Evolutionary conservation across 129 eudicot genomes (phyloP).

Genomic region (Rutidosis leptorrhynchoides): DNA sequence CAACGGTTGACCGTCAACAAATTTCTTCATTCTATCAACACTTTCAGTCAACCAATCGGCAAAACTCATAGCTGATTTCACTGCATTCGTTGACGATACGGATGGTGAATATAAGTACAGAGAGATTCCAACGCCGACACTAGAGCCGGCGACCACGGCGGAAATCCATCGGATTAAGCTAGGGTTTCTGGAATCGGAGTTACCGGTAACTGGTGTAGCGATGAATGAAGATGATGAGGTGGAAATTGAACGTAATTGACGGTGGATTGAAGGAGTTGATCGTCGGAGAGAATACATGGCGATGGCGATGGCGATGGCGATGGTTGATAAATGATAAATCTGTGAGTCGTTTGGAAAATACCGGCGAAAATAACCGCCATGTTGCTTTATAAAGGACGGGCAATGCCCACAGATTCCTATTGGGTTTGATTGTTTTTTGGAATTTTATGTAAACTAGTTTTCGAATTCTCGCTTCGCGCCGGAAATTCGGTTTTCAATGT

Average conservation of each 20-base stretch:
- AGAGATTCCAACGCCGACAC: constrained; percentile 34
- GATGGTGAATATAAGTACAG: constrained; percentile 36
- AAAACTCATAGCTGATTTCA: constrained; percentile 36
- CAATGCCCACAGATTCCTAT: constrained; percentile 16
- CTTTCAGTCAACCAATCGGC: constrained; percentile 44
- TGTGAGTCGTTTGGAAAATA: constrained; percentile 1
- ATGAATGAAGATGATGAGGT: constrained; percentile 30
- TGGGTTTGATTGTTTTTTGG: not conserved
- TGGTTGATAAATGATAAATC: constrained; percentile 4
- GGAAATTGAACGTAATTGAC: constrained; percentile 43
- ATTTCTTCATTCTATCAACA: constrained; percentile 22
- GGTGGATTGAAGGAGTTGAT: constrained; percentile 36
- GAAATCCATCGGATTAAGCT: constrained; percentile 42
- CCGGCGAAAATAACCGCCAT: constrained; percentile 23
- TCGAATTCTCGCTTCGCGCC: too few relatives aligned
- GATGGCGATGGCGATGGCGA: constrained; percentile 21
- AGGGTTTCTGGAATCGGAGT: constrained; percentile 15
- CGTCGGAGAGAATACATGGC: constrained; percentile 48
- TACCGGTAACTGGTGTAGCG: constrained; percentile 20
- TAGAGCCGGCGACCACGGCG: constrained; percentile 44
- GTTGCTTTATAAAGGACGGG: constrained; percentile 13
- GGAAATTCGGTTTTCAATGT: too few relatives aligned
- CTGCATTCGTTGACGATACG: constrained; percentile 17
- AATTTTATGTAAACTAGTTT: too few relatives aligned
- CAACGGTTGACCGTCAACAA: constrained; percentile 27